Conservation (phyloP, 257 asterid genomes). For the Salvia splendens region DNA sequence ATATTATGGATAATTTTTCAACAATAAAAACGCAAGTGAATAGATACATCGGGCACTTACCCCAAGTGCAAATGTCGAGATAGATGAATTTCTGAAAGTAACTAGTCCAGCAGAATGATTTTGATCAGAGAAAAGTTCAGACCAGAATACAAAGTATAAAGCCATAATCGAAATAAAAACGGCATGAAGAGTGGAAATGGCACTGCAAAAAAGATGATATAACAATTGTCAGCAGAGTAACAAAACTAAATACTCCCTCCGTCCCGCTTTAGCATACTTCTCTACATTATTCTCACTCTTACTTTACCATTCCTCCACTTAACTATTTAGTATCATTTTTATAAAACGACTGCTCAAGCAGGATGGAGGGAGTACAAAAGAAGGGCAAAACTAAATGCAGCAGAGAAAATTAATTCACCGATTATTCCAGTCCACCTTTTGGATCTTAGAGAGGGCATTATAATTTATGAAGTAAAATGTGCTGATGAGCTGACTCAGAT, state of each 20-base stretch:
- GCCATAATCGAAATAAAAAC: slow-evolving; percentile 71
- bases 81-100: slow-evolving; percentile 67
- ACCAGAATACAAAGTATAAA: slow-evolving; percentile 82
- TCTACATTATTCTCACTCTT: too few relatives aligned
- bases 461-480: slow-evolving; percentile 70
- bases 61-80: slow-evolving; percentile 82
- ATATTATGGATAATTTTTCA: background rate
- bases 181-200: slow-evolving; percentile 90
- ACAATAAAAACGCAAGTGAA: background rate
- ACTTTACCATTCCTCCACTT: too few relatives aligned
- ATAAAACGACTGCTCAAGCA: too few relatives aligned
- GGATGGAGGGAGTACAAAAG: too few relatives aligned
- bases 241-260: slow-evolving; percentile 27
- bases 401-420: slow-evolving; percentile 51
- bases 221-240: slow-evolving; percentile 35
- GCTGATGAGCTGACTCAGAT: slow-evolving; percentile 83
- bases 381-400: slow-evolving; percentile 12
- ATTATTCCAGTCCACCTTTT: slow-evolving; percentile 86
- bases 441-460: slow-evolving; percentile 73
- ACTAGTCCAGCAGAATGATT: slow-evolving; percentile 53
- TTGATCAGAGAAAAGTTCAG: slow-evolving; percentile 74
- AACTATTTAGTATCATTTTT: too few relatives aligned
- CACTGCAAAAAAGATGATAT: slow-evolving; percentile 58
- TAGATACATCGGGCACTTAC: slow-evolving; percentile 46
- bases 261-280: too few relatives aligned